phyloP scores from a whole-genome alignment of 208 protist genomes.

The Perkinsela sp. region DNA sequence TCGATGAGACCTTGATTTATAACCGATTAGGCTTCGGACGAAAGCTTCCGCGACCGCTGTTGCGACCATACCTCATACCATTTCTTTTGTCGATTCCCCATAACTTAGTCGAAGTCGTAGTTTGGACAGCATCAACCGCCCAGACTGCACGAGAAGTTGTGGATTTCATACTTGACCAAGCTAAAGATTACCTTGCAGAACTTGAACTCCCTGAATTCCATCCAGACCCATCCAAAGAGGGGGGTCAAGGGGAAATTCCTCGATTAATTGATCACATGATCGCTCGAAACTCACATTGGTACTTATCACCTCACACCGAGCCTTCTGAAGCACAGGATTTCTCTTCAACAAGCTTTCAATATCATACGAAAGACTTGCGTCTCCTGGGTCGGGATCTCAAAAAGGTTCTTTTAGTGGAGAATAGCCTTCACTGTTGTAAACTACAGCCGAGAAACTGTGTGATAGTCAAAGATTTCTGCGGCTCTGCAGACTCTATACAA shows the following conservation, averaged over 20 bases:
- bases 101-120: constrained; percentile 47
- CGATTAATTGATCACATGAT: not conserved
- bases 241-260: no score
- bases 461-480: constrained; percentile 46
- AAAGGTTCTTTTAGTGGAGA: constrained; percentile 58
- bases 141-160: constrained; percentile 47
- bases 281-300: not conserved
- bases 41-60: constrained; percentile 14
- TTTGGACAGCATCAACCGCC: constrained; percentile 69
- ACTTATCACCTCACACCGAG: not conserved
- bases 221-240: no score
- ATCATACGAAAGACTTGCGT: constrained; percentile 61
- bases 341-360: not conserved
- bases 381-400: constrained; percentile 63
- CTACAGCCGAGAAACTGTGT: constrained; percentile 44
- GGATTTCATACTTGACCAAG: constrained; percentile 30
- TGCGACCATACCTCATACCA: constrained; percentile 52
- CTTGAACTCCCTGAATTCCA: no score
- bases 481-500: not conserved
- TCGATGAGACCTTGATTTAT: constrained; percentile 66
- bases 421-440: constrained; percentile 63
- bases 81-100: constrained; percentile 46
- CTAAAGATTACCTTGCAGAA: not conserved
- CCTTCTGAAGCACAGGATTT: not conserved
- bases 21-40: constrained; percentile 15